These are phyloP conservation scores for Suhomyces panamericanus DNA, from an alignment of 1,139 yeast genomes.

Conservation along the genomic window DNA sequence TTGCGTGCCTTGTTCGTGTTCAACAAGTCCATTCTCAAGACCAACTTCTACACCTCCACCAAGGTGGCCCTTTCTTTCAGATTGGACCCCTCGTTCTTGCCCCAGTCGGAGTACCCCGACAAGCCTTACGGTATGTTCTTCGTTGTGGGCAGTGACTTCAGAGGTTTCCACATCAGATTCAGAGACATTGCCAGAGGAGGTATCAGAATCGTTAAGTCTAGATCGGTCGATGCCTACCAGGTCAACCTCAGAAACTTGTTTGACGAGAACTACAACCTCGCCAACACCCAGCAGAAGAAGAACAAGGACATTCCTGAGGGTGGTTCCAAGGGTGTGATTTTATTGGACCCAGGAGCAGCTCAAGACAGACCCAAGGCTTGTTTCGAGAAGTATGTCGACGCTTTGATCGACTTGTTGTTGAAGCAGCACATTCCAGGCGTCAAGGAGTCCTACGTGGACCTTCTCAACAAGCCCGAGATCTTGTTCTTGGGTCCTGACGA, in stretches of 20 bases:
- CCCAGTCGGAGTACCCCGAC: conserved; percentile 83
- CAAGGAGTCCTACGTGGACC: conserved; percentile 83
- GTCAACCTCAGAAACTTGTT: conserved; percentile 85
- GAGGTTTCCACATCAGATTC: conserved; percentile 97
- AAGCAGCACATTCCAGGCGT: conserved; percentile 72
- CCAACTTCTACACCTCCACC: conserved; percentile 91
- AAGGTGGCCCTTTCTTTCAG: conserved; percentile 95
- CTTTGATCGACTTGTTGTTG: conserved; percentile 82
- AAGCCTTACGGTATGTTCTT: conserved; percentile 94
- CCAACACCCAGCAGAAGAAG: conserved; percentile 94
- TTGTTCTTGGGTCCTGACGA: conserved; percentile 98
- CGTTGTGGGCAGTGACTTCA: conserved; percentile 92
- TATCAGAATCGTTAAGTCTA: conserved; percentile 88
- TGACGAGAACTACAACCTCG: conserved; percentile 95
- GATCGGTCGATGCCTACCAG: conserved; percentile 82
- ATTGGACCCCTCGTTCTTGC: conserved; percentile 82
- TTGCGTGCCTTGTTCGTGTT: conserved; percentile 80
- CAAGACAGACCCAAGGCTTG: conserved; percentile 84
- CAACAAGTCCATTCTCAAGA: conserved; percentile 85
- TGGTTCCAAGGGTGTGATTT: conserved; percentile 95
- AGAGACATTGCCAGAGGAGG: conserved; percentile 99
- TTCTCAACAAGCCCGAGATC: conserved; percentile 82
- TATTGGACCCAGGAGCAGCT: conserved; percentile 77
- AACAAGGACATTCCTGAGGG: conserved; percentile 99
- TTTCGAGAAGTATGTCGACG: conserved; percentile 89